Conservation (phyloP, 441 rosid species). For the Metrosideros polymorpha region DNA sequence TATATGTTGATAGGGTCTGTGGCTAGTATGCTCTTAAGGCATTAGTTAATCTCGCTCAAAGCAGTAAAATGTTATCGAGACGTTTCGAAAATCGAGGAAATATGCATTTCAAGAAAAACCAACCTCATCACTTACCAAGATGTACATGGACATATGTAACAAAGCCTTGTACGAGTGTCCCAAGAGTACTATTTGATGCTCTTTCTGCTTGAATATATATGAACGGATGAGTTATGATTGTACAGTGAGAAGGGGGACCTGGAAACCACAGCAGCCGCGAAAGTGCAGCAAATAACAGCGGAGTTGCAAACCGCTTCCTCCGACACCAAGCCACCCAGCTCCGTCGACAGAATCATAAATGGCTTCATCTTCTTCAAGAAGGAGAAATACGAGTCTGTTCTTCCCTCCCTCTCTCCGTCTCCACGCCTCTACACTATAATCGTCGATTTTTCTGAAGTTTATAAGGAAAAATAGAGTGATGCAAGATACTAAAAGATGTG, state of each 20-base stretch:
- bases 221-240: neutral
- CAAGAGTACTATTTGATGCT: neutral
- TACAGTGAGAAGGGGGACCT: slow-evolving; percentile 79
- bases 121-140: neutral
- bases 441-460: neutral
- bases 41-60: neutral
- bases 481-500: neutral
- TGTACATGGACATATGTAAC: neutral
- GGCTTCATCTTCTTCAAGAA: slow-evolving; percentile 84
- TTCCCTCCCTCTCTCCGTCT: neutral
- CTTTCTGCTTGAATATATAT: neutral
- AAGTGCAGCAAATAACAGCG: slow-evolving; percentile 68
- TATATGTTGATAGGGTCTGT: neutral
- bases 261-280: slow-evolving; percentile 64
- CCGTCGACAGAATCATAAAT: slow-evolving; percentile 54
- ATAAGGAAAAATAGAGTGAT: neutral
- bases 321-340: slow-evolving; percentile 26
- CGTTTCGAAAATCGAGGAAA: neutral
- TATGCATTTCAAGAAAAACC: neutral
- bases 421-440: neutral
- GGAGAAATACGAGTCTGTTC: slow-evolving; percentile 74
- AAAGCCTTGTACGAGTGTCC: neutral
- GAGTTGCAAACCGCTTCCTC: slow-evolving; percentile 32
- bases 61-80: neutral
- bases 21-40: neutral